Base-by-base conservation (phyloP, 768 basidiomycete genomes). In the Boletales sp. region DNA sequence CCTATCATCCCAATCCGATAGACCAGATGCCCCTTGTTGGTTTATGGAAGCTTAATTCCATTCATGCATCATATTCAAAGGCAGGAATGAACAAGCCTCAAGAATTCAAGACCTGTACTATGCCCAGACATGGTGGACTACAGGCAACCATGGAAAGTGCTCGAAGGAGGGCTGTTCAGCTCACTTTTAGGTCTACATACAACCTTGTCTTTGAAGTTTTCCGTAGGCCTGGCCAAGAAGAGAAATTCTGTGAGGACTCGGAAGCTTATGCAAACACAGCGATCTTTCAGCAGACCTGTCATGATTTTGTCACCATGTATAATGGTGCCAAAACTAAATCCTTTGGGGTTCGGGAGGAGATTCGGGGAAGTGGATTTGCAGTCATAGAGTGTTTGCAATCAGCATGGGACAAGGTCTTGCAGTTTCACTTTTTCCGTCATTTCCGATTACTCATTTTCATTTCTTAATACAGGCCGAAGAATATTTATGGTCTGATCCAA, bases 61-160 rank as follows among this genome's bases (percentile, higher is more conserved):
- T 54, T 7, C 36, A 54, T 46, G 53, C 49, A 8, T 54, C 41
- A 0, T 54, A 50, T 50, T 2, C 30, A n/a, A 50, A 44, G 32
- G 48, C 49, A 14, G 49, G 45, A 40, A 54, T 46, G 41, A 54
- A 54, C 41, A 54, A 50, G 19, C 49, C 45, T 0, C 0, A 34
- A 4, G 53, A 54, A 15, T 49, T 53, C 47, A 53, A 53, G 33
- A 53, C 52, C 2, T 53, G 48, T 11, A 49, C 48, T 11, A 49
- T 53, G 48, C 34, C 48, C 14, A 49, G 52, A 42, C 40, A 53
- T 45, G 44, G 44, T 2, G 48, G 52, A n/a, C 18, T 53, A 0
- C 52, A 45, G 35, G 47, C 43, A 1, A 46, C 34, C 2, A 49
- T 45, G 44, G 47, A 45, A 9, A 41, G n/a, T 0, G 1, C 11